Evolutionary conservation across 2,329 filamentous ascomycete species (phyloP).

Genomic region (Pyricularia grisea): DNA sequence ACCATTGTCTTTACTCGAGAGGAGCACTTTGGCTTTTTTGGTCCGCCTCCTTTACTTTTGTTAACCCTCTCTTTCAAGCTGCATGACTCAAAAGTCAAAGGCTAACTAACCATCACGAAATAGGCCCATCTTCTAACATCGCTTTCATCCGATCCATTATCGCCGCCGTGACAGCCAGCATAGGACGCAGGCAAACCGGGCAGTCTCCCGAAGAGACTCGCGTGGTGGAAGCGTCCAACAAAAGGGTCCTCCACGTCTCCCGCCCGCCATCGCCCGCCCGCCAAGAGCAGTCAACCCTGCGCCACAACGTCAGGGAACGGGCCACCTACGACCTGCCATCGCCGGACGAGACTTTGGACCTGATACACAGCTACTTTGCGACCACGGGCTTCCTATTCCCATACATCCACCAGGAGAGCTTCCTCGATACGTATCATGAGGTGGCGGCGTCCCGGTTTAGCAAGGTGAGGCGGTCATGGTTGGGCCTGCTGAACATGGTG

Average conservation of each 20-base stretch:
- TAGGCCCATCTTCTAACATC: slow-evolving; percentile 16
- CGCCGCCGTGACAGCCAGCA: slow-evolving; percentile 6
- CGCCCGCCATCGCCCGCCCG: not conserved
- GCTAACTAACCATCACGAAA: not conserved
- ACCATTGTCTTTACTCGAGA: slow-evolving; percentile 14
- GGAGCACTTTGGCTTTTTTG: slow-evolving; percentile 14
- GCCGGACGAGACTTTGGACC: slow-evolving; percentile 8
- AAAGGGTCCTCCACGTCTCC: not conserved
- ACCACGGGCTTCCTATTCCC: slow-evolving; percentile 14
- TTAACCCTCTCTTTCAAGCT: not conserved
- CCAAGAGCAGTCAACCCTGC: not conserved
- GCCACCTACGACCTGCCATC: slow-evolving; percentile 6
- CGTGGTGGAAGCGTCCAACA: not conserved
- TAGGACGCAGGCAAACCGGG: not conserved
- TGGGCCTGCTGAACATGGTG: slow-evolving; percentile 39
- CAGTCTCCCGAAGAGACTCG: not conserved
- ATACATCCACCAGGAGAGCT: slow-evolving; percentile 11
- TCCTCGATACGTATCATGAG: slow-evolving; percentile 10
- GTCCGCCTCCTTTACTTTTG: slow-evolving; percentile 3
- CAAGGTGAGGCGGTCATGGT: slow-evolving; percentile 35
- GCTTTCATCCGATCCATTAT: slow-evolving; percentile 15
- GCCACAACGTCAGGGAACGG: not conserved
- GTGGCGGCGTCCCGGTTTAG: slow-evolving; percentile 13
- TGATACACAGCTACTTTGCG: slow-evolving; percentile 11
- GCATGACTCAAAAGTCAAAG: not conserved